Conservation (phyloP, 306 rosid genomes). For the Mimosa bimucronata region DNA sequence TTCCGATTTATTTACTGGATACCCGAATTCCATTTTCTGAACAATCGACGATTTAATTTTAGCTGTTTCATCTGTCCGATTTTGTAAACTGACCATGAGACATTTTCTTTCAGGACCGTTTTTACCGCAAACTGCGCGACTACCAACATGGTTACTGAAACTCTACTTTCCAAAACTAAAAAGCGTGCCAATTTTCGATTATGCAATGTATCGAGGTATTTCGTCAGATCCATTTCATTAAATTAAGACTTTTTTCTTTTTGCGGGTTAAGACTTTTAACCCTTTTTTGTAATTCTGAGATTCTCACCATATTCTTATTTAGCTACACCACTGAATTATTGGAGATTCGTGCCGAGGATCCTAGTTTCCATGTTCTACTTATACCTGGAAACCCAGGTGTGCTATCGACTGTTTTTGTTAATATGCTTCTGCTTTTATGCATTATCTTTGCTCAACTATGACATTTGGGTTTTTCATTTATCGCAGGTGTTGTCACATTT, state of each 20-base stretch:
- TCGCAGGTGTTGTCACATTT: constrained; percentile 67
- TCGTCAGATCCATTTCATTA: neutral
- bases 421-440: neutral
- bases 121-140: constrained; percentile 37
- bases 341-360: constrained; percentile 80
- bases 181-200: constrained; percentile 67
- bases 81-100: neutral
- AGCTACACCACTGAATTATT: constrained; percentile 72
- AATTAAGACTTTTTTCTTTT: neutral
- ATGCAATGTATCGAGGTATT: constrained; percentile 72
- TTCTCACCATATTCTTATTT: constrained; percentile 19
- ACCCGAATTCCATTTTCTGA: neutral
- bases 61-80: neutral
- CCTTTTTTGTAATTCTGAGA: neutral
- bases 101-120: constrained; percentile 42
- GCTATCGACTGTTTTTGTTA: neutral
- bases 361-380: constrained; percentile 69
- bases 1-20: constrained; percentile 20
- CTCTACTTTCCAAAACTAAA: constrained; percentile 40
- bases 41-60: neutral
- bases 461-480: constrained; percentile 26
- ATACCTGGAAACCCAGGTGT: constrained; percentile 95
- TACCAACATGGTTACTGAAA: constrained; percentile 49
- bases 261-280: neutral
- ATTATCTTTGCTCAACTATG: constrained; percentile 18